Base-by-base conservation (phyloP, 2,329 filamentous ascomycete genomes). In the Rutstroemia sp. region DNA sequence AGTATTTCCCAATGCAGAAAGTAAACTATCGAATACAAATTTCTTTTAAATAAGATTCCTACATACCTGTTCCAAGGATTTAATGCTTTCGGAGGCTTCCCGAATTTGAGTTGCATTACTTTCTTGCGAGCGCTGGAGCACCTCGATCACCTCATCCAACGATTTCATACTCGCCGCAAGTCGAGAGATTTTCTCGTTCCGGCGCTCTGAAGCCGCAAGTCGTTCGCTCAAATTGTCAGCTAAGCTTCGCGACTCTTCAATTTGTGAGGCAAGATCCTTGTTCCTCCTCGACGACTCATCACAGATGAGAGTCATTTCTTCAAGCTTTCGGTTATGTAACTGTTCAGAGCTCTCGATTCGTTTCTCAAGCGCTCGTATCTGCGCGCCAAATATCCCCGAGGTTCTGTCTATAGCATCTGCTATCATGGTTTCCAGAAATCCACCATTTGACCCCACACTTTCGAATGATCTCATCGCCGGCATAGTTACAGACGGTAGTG, bases 401-500 rank as follows among this genome's bases (percentile, higher is more conserved):
- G 23, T 55, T 25, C 42, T 37, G 5, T 42, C 37, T 37, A 55
- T 23, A n/a, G 25, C 52, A 23, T 44, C 50, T 39, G 46, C 46
- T 16, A 55, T 50, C 34, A 55, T 50, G 6, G 16, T 37, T 17
- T 55, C 52, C 21, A 55, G 9, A 19, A 55, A 39, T 2, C 52
- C 46, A n/a, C 52, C 52, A 50, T 44, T 50, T 5, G 46, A 12
- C n/a, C 14, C 23, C 2, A 37, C 12, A 8, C 8, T 37, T 2
- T 50, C 52, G 10, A 17, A 8, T 10, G 38, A 21, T 0, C 5
- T 4, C 3, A 17, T 6, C 5, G 19, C 14, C 42, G 45, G 25
- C 9, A 42, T 5, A n/a, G 23, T 12, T n/a, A 44, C 17, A n/a
- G 52, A 30, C 1, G 52, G 52, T 16, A 44, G 52, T 25, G 25